Conservation (phyloP, 2,329 filamentous ascomycete genomes). For the Scytalidium sp. region DNA sequence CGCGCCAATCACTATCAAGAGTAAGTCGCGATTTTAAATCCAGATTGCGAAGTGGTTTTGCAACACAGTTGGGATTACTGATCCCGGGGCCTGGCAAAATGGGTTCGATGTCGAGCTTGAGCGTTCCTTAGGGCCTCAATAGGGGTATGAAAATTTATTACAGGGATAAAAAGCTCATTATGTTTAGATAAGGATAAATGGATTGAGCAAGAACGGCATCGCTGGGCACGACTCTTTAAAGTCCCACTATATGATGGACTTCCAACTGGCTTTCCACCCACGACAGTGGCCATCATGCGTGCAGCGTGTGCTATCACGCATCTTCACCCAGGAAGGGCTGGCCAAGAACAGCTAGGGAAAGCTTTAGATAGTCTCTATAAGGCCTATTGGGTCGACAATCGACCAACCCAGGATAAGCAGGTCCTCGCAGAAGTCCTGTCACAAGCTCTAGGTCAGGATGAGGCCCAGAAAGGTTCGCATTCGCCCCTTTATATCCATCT, state of each 20-base stretch:
- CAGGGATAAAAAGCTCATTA: neutral
- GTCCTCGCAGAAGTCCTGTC: slow-evolving; percentile 33
- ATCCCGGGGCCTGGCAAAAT: neutral
- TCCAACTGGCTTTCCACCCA: slow-evolving; percentile 50
- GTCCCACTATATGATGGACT: slow-evolving; percentile 44
- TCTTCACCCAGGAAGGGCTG: slow-evolving; percentile 13
- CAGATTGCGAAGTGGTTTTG: neutral
- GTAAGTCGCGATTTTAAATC: slow-evolving; percentile 28
- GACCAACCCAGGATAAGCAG: slow-evolving; percentile 17
- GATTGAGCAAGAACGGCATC: slow-evolving; percentile 49
- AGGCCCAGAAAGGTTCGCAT: slow-evolving; percentile 35
- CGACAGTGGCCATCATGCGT: slow-evolving; percentile 49
- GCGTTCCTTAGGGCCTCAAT: no score
- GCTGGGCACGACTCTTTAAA: slow-evolving; percentile 50
- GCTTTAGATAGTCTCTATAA: slow-evolving; percentile 19
- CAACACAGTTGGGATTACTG: neutral
- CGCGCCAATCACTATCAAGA: slow-evolving; percentile 53
- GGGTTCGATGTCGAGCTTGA: no score
- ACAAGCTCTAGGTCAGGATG: slow-evolving; percentile 40
- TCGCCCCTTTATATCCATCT: slow-evolving; percentile 1
- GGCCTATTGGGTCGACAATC: slow-evolving; percentile 20
- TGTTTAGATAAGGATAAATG: slow-evolving; percentile 55
- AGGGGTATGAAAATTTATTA: no score
- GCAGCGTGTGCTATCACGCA: slow-evolving; percentile 44
- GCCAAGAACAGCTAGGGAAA: slow-evolving; percentile 12